A percentile compares a stretch with the other conserved stretches of the same genome.
Conservation (phyloP, 1,284 basidiomycete genomes). For the Paramarasmius palmivorus region DNA sequence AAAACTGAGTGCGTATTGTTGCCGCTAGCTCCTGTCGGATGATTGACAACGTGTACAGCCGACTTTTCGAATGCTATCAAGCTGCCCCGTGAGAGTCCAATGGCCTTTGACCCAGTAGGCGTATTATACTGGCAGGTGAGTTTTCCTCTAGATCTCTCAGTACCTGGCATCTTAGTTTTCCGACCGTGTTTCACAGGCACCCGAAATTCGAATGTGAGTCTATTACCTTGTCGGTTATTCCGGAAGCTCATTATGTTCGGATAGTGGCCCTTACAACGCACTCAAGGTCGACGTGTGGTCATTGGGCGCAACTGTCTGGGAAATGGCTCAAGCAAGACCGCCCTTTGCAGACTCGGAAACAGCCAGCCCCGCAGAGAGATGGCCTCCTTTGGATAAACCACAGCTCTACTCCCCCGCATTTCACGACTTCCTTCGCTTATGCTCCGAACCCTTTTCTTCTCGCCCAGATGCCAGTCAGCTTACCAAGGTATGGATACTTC, state of each 20-base stretch:
- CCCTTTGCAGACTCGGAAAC: constrained; percentile 66
- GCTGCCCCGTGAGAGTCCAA: constrained; percentile 48
- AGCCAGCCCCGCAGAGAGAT: constrained; percentile 47
- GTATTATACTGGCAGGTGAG: constrained; percentile 76
- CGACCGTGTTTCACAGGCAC: constrained; percentile 38
- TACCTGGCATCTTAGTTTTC: constrained; percentile 11
- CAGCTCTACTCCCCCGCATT: constrained; percentile 67
- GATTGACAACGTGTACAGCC: constrained; percentile 38
- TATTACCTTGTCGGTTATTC: neutral
- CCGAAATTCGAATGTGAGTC: constrained; percentile 65
- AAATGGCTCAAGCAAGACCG: constrained; percentile 71
- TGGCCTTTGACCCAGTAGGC: constrained; percentile 58
- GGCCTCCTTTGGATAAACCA: constrained; percentile 61
- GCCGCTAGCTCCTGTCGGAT: constrained; percentile 8
- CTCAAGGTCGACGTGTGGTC: constrained; percentile 81
- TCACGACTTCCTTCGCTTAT: constrained; percentile 70
- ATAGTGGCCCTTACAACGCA: constrained; percentile 67
- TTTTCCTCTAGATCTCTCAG: constrained; percentile 5
- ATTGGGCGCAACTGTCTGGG: constrained; percentile 80
- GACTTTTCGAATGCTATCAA: constrained; percentile 76
- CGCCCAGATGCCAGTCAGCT: constrained; percentile 62
- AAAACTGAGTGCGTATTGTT: constrained; percentile 65
- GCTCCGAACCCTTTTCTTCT: constrained; percentile 57
- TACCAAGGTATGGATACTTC: constrained; percentile 50
- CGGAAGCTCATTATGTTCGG: constrained; percentile 2